These are phyloP conservation scores for Lepidium sativum DNA, from an alignment of 345 rosid species.

Conservation along the genomic window DNA sequence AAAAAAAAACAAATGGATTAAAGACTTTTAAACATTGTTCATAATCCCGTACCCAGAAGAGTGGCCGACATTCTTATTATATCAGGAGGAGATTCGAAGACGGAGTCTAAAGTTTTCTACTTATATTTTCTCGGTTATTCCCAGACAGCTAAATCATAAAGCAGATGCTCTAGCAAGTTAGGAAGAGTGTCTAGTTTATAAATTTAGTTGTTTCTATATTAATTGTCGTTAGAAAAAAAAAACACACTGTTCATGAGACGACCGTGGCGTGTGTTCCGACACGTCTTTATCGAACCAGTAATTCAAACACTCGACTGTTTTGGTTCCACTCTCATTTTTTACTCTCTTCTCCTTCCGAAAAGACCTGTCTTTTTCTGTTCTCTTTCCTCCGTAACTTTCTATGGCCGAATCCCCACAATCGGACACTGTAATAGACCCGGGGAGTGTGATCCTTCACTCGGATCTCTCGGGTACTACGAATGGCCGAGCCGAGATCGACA, in stretches of 20 bases:
- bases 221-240: not conserved
- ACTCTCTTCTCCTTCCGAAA: not conserved
- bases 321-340: not conserved
- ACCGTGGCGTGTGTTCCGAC: slow-evolving; percentile 21
- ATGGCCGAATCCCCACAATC: slow-evolving; percentile 28
- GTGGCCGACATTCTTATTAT: too few species aligned
- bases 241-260: slow-evolving; percentile 5
- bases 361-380: not conserved
- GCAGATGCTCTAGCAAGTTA: too few species aligned
- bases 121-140: too few species aligned
- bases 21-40: too few species aligned
- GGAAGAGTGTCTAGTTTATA: too few species aligned
- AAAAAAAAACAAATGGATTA: too few species aligned
- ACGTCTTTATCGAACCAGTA: slow-evolving; percentile 7
- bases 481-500: slow-evolving; percentile 58
- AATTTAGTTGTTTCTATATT: too few species aligned
- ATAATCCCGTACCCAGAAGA: too few species aligned
- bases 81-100: too few species aligned
- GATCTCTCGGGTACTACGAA: not conserved
- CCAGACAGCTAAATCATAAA: too few species aligned
- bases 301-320: not conserved
- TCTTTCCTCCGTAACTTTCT: too few species aligned
- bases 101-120: too few species aligned
- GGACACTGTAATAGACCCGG: slow-evolving; percentile 4
- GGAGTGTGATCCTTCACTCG: slow-evolving; percentile 14